A percentile compares a stretch with the other conserved stretches of the same genome.
These are phyloP conservation scores for Camellia oleifera DNA, from an alignment of 179 eudicot genomes.

Conservation along the genomic window DNA sequence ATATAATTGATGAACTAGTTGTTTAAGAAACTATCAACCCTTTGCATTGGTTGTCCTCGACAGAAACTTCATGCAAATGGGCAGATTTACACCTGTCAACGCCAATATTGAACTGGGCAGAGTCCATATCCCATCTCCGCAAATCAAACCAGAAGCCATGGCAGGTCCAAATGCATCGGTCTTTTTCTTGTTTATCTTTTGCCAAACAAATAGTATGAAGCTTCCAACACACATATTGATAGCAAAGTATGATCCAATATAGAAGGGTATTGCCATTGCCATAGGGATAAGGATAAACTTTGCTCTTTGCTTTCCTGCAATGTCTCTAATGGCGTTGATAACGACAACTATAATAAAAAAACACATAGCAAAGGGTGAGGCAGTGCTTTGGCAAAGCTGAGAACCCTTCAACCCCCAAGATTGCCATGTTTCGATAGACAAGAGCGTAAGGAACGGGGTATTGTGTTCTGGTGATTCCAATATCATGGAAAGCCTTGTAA, in stretches of 20 bases:
- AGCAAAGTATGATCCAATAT: constrained; percentile 30
- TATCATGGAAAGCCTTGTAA: constrained; percentile 20
- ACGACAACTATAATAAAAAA: constrained; percentile 15
- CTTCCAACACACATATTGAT: constrained; percentile 36
- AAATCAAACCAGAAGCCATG: constrained; percentile 32
- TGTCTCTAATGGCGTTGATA: constrained; percentile 21
- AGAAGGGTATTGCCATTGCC: constrained; percentile 43
- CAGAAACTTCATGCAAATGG: constrained; percentile 54
- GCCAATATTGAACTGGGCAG: constrained; percentile 27
- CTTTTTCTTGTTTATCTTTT: constrained; percentile 16
- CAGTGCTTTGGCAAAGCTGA: constrained; percentile 22
- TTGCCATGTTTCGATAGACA: constrained; percentile 18
- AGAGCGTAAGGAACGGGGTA: constrained; percentile 25
- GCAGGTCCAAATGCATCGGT: constrained; percentile 29
- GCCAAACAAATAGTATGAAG: constrained; percentile 26
- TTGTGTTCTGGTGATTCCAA: constrained; percentile 10
- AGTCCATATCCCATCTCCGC: constrained; percentile 35
- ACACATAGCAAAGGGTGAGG: constrained; percentile 23
- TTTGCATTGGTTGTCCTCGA: constrained; percentile 25
- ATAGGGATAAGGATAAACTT: constrained; percentile 28
- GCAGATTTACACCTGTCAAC: constrained; percentile 23
- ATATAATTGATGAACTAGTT: too few relatives aligned
- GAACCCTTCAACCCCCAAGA: constrained; percentile 30
- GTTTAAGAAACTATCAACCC: constrained; percentile 26
- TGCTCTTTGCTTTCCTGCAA: constrained; percentile 10